Conservation (phyloP, 1,139 yeast species). For the Scheffersomyces parashehatae region DNA sequence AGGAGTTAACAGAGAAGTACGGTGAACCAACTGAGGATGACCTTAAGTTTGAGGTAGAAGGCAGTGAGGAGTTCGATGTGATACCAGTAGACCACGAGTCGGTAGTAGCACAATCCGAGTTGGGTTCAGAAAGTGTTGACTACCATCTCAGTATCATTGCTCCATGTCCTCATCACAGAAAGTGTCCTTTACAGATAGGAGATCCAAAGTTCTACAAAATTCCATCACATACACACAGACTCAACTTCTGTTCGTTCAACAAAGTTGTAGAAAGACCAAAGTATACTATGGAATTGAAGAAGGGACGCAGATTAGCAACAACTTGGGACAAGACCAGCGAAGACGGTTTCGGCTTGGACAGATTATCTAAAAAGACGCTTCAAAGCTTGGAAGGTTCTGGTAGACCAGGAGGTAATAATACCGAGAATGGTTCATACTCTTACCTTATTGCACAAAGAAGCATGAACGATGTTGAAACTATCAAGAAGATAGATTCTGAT, state of each 20-base stretch:
- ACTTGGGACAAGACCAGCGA: constrained; percentile 64
- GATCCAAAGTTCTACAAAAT: constrained; percentile 67
- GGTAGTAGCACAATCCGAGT: constrained; percentile 7
- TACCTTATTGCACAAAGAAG: constrained; percentile 75
- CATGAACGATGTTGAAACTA: constrained; percentile 30
- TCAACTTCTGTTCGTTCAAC: constrained; percentile 75
- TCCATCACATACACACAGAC: constrained; percentile 59
- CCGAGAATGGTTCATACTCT: constrained; percentile 73
- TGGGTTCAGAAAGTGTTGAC: constrained; percentile 31
- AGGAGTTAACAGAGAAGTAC: constrained; percentile 36
- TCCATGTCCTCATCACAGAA: constrained; percentile 88
- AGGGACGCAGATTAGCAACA: constrained; percentile 73
- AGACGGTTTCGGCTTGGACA: constrained; percentile 52
- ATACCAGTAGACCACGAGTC: constrained; percentile 22
- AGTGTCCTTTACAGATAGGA: constrained; percentile 82
- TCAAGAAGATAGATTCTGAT: constrained; percentile 35
- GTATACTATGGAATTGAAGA: constrained; percentile 76
- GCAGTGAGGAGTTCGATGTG: constrained; percentile 40
- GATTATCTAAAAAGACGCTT: constrained; percentile 24
- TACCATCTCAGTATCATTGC: constrained; percentile 70
- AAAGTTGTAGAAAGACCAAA: constrained; percentile 76
- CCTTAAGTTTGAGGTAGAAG: constrained; percentile 51
- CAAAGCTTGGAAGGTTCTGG: constrained; percentile 55
- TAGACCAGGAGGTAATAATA: constrained; percentile 69
- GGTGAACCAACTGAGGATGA: constrained; percentile 48